phyloP scores from a whole-genome alignment of 2,329 filamentous ascomycete genomes.

The Rachicladosporium sp. region DNA sequence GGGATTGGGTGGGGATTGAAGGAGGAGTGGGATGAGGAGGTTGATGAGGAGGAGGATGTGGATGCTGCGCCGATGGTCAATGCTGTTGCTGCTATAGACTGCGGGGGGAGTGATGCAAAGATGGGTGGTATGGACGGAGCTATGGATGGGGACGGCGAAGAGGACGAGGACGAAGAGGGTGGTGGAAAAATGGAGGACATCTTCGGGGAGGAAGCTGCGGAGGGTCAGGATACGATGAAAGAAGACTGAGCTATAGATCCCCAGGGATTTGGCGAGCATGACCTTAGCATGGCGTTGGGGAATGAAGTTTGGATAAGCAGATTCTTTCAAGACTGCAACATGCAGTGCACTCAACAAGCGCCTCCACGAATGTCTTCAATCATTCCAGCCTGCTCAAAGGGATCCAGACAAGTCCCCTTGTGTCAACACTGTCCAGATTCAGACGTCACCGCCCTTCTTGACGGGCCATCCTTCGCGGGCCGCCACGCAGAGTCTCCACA shows the following conservation, averaged over 20 bases:
- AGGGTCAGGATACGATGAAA: conserved; percentile 5
- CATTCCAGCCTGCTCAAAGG: no score
- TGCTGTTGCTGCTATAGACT: neutral
- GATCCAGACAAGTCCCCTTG: no score
- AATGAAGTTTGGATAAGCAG: no score
- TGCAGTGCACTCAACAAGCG: no score
- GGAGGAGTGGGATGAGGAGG: conserved; percentile 47
- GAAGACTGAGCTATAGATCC: neutral
- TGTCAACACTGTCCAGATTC: no score
- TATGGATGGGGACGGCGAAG: conserved; percentile 13
- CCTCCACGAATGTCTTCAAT: no score
- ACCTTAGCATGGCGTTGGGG: no score
- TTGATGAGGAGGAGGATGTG: conserved; percentile 29
- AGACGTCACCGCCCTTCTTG: no score
- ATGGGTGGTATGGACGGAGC: conserved; percentile 32
- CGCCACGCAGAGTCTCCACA: no score
- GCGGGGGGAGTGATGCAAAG: conserved; percentile 18
- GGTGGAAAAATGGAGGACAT: conserved; percentile 31
- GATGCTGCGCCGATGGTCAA: conserved; percentile 30
- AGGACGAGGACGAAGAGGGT: conserved; percentile 24
- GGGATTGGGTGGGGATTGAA: conserved; percentile 44
- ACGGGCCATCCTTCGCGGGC: no score
- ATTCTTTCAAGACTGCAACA: no score
- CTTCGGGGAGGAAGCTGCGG: conserved; percentile 25
- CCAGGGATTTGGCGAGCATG: no score